Evolutionary conservation across 2,329 filamentous ascomycete genomes (phyloP).

Genomic region (Calonectria henricotiae): DNA sequence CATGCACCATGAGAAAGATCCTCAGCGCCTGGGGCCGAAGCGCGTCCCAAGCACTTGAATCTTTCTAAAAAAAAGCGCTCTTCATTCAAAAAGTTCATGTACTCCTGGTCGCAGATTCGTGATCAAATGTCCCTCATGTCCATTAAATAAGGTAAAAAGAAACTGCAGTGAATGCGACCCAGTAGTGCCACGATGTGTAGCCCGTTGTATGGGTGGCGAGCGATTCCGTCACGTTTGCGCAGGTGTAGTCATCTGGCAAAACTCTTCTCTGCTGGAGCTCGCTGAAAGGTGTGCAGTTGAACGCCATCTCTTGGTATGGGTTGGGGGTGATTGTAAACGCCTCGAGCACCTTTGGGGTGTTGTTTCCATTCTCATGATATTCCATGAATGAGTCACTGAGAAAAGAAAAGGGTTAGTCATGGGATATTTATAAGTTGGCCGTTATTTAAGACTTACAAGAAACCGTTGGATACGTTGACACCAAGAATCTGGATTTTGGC

Average conservation of each 20-base stretch:
- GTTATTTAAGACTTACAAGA: conserved; percentile 36
- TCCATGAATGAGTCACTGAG: conserved; percentile 38
- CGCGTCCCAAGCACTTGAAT: not conserved
- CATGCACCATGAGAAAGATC: not conserved
- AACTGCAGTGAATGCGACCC: conserved; percentile 14
- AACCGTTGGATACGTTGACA: conserved; percentile 33
- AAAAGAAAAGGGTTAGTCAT: not conserved
- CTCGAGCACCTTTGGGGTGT: conserved; percentile 32
- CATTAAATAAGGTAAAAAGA: conserved; percentile 30
- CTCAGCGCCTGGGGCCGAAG: not conserved
- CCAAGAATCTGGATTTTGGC: conserved; percentile 27
- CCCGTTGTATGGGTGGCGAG: not conserved
- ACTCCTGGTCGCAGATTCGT: not conserved
- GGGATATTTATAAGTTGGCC: not conserved
- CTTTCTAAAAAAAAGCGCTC: not conserved
- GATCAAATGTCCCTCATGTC: not conserved
- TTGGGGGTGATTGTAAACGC: conserved; percentile 29
- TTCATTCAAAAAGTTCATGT: not conserved
- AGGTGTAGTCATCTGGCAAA: conserved; percentile 32
- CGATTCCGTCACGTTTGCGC: conserved; percentile 25
- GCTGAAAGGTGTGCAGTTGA: conserved; percentile 42
- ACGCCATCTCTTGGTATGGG: not conserved
- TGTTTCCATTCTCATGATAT: conserved; percentile 32
- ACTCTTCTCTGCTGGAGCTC: conserved; percentile 32
- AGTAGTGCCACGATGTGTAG: conserved; percentile 20